Percentiles rank a stretch among this genome's conserved stretches.
These are phyloP conservation scores for Lichtheimia ramosa DNA, from an alignment of 371 early-diverging fungal species.

Conservation along the genomic window DNA sequence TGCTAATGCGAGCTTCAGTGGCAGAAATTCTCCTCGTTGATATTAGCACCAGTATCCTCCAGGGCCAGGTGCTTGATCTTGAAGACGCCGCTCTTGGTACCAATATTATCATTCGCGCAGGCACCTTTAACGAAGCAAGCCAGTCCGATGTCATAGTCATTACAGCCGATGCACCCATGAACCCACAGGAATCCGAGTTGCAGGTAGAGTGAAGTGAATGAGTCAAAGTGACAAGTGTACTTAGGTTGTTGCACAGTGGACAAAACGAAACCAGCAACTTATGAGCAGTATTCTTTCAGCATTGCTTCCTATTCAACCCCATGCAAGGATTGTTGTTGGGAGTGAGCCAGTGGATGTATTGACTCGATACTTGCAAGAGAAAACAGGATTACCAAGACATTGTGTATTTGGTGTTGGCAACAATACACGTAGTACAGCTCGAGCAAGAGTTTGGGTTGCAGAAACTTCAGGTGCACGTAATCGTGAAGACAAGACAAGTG, in stretches of 20 bases:
- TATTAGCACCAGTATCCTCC: conserved; percentile 51
- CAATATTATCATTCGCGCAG: conserved; percentile 53
- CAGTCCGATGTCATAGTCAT: conserved; percentile 23
- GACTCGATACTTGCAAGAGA: conserved; percentile 71
- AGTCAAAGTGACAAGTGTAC: neutral
- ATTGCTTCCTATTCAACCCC: conserved; percentile 66
- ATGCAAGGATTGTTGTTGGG: conserved; percentile 65
- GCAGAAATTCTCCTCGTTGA: conserved; percentile 72
- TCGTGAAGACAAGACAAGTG: conserved; percentile 1
- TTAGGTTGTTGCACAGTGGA: conserved; percentile 46
- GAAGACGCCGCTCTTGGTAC: conserved; percentile 66
- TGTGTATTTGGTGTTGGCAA: conserved; percentile 81
- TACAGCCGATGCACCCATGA: conserved; percentile 20
- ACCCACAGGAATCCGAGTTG: conserved; percentile 23
- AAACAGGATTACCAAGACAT: conserved; percentile 61
- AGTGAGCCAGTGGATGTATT: conserved; percentile 82
- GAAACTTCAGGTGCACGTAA: conserved; percentile 7
- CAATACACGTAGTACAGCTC: conserved; percentile 67
- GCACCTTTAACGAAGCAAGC: conserved; percentile 60
- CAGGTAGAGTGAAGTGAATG: conserved; percentile 13
- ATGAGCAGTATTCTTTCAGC: conserved; percentile 60
- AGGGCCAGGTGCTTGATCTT: conserved; percentile 77
- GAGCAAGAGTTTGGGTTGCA: conserved; percentile 60
- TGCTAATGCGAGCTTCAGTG: conserved; percentile 56
- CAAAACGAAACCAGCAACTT: conserved; percentile 71